Evolutionary conservation across 2,329 filamentous ascomycete genomes (phyloP).

Genomic region (Claviceps arundinis): DNA sequence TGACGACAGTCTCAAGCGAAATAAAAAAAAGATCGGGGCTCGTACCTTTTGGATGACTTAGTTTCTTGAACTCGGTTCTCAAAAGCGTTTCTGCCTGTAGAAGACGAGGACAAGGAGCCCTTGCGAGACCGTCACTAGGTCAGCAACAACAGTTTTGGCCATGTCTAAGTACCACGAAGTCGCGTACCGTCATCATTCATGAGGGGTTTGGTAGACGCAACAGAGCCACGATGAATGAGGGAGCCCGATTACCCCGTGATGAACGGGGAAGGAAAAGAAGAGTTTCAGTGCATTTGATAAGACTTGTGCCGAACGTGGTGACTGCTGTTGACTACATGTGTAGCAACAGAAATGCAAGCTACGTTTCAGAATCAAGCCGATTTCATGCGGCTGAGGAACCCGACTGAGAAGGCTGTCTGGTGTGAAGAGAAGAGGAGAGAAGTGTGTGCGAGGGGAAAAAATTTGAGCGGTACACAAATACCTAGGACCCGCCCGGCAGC

Average conservation of each 20-base stretch:
- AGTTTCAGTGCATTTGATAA: constrained; percentile 2
- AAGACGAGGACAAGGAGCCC: constrained; percentile 1
- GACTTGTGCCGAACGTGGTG: neutral
- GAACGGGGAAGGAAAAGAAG: neutral
- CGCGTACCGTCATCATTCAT: constrained; percentile 1
- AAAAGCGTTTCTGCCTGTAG: constrained; percentile 60
- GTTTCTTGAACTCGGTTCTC: constrained; percentile 71
- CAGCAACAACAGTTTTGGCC: neutral
- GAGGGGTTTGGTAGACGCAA: neutral
- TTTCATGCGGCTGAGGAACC: neutral
- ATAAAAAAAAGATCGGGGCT: constrained; percentile 10
- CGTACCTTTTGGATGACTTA: constrained; percentile 82
- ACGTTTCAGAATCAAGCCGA: neutral
- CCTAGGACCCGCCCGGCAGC: too few relatives aligned
- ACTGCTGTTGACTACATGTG: neutral
- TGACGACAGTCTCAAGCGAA: neutral
- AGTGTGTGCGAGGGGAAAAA: too few relatives aligned
- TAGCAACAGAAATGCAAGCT: neutral
- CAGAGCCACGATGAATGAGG: neutral
- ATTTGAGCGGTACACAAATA: too few relatives aligned
- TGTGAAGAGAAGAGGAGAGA: neutral
- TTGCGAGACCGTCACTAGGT: neutral
- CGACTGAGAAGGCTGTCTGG: neutral
- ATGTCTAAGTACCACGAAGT: neutral
- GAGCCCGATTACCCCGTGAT: neutral